A percentile compares a stretch with the other conserved stretches of the same genome.
These are phyloP conservation scores for Trichosporon sp. DNA, from an alignment of 1,284 basidiomycete genomes.

Conservation along the genomic window DNA sequence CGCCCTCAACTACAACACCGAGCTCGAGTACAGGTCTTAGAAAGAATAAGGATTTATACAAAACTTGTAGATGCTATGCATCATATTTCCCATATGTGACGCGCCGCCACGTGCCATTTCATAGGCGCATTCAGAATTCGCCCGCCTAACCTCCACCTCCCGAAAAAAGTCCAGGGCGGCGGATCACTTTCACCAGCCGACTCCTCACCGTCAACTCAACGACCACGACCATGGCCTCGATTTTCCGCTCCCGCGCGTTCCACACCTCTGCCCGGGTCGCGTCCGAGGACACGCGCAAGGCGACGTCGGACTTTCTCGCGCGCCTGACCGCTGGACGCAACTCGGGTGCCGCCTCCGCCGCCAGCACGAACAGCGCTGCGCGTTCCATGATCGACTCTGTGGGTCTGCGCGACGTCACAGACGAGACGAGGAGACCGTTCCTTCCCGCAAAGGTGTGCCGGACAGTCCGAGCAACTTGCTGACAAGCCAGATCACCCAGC, in stretches of 20 bases:
- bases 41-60: background rate
- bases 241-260: conserved; percentile 1
- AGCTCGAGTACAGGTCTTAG: background rate
- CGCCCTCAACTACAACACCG: conserved; percentile 46
- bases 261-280: background rate
- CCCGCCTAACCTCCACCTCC: background rate
- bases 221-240: background rate
- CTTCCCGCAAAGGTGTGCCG: conserved; percentile 20
- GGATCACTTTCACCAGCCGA: too few relatives aligned
- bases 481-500: conserved; percentile 27
- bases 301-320: conserved; percentile 33
- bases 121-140: too few relatives aligned
- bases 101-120: too few relatives aligned
- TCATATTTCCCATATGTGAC: background rate
- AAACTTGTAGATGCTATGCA: conserved; percentile 1
- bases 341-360: background rate
- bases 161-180: background rate
- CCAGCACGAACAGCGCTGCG: conserved; percentile 15
- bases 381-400: conserved; percentile 31
- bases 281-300: conserved; percentile 21
- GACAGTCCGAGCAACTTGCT: background rate
- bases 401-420: conserved; percentile 23
- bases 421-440: conserved; percentile 23
- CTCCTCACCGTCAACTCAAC: background rate
- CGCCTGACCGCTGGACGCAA: conserved; percentile 22